These are phyloP conservation scores for Coemansia sp. DNA, from an alignment of 371 early-diverging fungal genomes.

Conservation along the genomic window DNA sequence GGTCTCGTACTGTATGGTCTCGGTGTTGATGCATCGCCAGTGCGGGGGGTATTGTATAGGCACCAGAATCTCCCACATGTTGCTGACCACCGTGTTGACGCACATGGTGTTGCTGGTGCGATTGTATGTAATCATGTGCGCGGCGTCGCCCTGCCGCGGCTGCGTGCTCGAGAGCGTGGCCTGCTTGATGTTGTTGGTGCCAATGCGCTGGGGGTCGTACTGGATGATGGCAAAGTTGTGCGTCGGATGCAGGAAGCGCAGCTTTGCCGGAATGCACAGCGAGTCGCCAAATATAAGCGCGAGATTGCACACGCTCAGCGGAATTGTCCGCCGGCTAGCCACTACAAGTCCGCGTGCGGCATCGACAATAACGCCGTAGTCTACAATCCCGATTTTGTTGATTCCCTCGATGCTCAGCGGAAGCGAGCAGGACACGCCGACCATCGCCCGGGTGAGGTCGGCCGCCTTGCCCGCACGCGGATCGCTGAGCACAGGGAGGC, in stretches of 20 bases:
- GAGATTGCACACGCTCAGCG: conserved; percentile 68
- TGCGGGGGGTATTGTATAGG: conserved; percentile 59
- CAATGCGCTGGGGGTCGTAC: conserved; percentile 68
- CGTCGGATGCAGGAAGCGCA: conserved; percentile 74
- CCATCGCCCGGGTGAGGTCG: conserved; percentile 56
- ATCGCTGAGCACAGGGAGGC: conserved; percentile 47
- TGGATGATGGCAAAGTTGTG: conserved; percentile 77
- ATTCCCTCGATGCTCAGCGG: conserved; percentile 67
- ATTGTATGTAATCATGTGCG: conserved; percentile 67
- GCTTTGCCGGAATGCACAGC: conserved; percentile 67
- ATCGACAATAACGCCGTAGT: conserved; percentile 75
- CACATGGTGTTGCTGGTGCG: conserved; percentile 55
- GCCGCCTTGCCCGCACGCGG: conserved; percentile 55
- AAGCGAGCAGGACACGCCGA: conserved; percentile 59
- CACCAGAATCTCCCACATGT: conserved; percentile 50
- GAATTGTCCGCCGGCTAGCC: conserved; percentile 73
- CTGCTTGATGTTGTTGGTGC: conserved; percentile 61
- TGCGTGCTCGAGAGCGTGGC: conserved; percentile 53
- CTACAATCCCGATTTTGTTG: conserved; percentile 53
- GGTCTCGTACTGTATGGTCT: conserved; percentile 71
- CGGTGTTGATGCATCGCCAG: conserved; percentile 75
- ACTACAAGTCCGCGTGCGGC: conserved; percentile 70
- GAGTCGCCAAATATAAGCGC: conserved; percentile 72
- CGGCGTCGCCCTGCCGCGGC: conserved; percentile 60
- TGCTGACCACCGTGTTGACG: conserved; percentile 59